Evolutionary conservation across 768 basidiomycete genomes (phyloP), one percentile per base, ranked within the genome.

Genomic region (Suillus subaureus): DNA sequence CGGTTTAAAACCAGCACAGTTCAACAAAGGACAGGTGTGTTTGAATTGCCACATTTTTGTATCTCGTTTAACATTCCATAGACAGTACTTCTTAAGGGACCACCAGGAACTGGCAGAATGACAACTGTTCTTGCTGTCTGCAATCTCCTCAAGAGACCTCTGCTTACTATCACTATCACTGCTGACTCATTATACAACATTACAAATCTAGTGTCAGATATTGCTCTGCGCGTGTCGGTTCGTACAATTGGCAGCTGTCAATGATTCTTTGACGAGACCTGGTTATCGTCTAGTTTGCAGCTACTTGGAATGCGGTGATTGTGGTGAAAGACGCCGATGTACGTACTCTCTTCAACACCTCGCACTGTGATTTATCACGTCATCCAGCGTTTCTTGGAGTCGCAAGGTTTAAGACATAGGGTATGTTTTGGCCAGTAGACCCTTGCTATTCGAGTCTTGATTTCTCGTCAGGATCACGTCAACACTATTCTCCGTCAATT

Each of bases 11-110:
- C 18, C 18, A 13, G 35, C 26, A 1, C 39, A 42, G 26, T 40
- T 60, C 58, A 31, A 21, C 1, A 60, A 42, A 42, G 58, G 58
- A 42, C 40, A 60, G 26, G 58, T 60, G 18, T 28, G 58, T 60
- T 31, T 42, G 23, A 21, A 28, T 21, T 18, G 15, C 9, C 28
- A 7, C 3, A 13, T 13, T 12, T 18, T 21, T 60, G 18, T 21
- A 18, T 37, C 3, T 60, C 26, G 21, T 21, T 40, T 6, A 40
- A 2, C 7, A 31, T 42, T 31, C 5, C 15, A 3, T 31, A 60
- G 58, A 42, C 11, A 2, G 15, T 60, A 13, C 58, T 60, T 21
- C 58, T 60, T 11, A 60, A 42, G 6, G 58, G 58, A 60, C n/a
- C 58, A 42, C 26, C 18, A 42, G 39, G 58, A 31, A 60, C 58